Evolutionary conservation across 257 asterid species (phyloP).

Genomic region (Lycium barbarum): DNA sequence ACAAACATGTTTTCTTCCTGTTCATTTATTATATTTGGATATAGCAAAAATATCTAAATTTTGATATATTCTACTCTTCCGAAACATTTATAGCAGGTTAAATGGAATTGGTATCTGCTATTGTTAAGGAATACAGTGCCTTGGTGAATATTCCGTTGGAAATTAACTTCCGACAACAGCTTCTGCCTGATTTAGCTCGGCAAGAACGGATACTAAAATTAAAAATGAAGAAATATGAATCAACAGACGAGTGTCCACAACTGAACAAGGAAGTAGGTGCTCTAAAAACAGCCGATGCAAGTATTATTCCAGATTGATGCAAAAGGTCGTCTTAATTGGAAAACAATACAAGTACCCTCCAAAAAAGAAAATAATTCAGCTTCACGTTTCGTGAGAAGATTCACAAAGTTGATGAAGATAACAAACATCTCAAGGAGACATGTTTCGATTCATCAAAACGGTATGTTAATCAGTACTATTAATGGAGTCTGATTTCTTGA

Average conservation of each 20-base stretch:
- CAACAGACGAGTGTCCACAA: not conserved
- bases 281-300: not conserved
- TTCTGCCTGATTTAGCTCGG: not conserved
- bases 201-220: not conserved
- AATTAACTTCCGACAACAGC: too few species aligned
- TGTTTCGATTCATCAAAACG: not conserved
- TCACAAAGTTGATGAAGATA: not conserved
- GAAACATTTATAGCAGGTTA: too few species aligned
- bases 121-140: not conserved
- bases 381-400: not conserved
- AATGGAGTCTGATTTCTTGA: too few species aligned
- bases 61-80: not conserved
- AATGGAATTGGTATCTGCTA: not conserved
- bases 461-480: not conserved
- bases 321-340: not conserved
- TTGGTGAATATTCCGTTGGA: not conserved
- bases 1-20: too few species aligned
- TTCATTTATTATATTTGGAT: too few species aligned
- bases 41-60: too few species aligned
- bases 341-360: not conserved
- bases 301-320: not conserved
- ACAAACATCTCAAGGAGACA: not conserved
- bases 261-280: not conserved
- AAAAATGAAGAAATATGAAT: not conserved
- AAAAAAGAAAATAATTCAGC: too few species aligned